Evolutionary conservation across 805 yeast species (phyloP).

Genomic region (Geotrichum ghanense): DNA sequence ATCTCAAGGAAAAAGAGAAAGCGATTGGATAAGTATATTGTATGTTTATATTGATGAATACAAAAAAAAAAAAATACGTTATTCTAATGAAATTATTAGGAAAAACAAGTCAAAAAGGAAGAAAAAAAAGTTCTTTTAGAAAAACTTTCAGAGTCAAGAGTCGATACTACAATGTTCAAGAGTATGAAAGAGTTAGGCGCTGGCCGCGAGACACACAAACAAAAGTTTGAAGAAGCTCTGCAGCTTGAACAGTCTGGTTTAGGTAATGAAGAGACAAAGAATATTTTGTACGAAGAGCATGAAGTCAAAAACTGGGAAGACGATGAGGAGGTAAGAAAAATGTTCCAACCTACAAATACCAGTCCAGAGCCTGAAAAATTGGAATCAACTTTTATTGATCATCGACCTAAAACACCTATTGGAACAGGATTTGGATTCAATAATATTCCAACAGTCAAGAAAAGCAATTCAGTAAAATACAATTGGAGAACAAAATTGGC

Average conservation of each 20-base stretch:
- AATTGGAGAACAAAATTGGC: conserved; percentile 62
- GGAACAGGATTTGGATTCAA: conserved; percentile 49
- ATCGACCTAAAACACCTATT: conserved; percentile 50
- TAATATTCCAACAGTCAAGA: conserved; percentile 12
- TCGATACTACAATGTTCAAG: conserved; percentile 60
- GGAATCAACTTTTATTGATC: conserved; percentile 49
- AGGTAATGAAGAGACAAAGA: conserved; percentile 48
- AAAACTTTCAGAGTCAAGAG: conserved; percentile 49
- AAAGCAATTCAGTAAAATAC: conserved; percentile 31
- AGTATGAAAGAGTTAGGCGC: conserved; percentile 73
- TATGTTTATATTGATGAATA: conserved; percentile 13
- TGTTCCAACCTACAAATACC: conserved; percentile 6
- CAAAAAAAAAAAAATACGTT: neutral
- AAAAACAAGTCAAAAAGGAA: conserved; percentile 78
- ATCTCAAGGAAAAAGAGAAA: conserved; percentile 55
- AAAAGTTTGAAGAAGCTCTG: conserved; percentile 64
- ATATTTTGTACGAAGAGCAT: conserved; percentile 59
- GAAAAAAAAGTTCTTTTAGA: conserved; percentile 70
- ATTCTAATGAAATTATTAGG: conserved; percentile 29
- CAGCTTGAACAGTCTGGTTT: conserved; percentile 62
- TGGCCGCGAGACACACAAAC: conserved; percentile 53
- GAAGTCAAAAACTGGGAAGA: conserved; percentile 51
- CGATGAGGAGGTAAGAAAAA: conserved; percentile 8
- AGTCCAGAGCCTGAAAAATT: conserved; percentile 15
- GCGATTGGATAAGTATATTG: conserved; percentile 78